phyloP scores from a whole-genome alignment of 2,329 filamentous ascomycete species.

The Trichoderma asperellum region DNA sequence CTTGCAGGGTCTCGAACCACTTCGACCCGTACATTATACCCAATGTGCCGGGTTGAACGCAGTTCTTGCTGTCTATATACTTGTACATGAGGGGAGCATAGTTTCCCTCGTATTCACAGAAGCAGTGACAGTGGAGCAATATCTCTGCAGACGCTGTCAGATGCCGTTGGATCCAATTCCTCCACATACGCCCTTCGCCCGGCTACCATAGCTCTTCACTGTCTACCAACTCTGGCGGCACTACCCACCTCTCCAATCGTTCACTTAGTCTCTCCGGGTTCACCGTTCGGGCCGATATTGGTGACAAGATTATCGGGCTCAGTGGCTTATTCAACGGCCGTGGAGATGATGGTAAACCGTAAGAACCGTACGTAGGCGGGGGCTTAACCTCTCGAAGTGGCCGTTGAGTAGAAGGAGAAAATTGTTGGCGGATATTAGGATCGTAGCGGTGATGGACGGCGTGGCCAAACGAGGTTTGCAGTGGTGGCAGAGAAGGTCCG shows the following conservation, averaged over 20 bases:
- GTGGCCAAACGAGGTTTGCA: conserved; percentile 33
- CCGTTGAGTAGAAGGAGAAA: conserved; percentile 37
- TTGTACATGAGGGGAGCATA: neutral
- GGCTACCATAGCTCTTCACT: conserved; percentile 33
- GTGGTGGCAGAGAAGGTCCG: conserved; percentile 32
- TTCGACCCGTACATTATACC: neutral
- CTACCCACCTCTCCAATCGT: conserved; percentile 25
- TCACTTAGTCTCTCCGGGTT: conserved; percentile 28
- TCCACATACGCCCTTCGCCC: neutral
- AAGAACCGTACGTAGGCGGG: conserved; percentile 36
- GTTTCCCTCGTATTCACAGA: neutral
- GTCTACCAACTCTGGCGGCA: conserved; percentile 30
- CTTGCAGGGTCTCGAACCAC: neutral
- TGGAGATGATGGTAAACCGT: conserved; percentile 39
- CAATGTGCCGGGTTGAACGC: neutral
- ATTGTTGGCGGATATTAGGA: conserved; percentile 41
- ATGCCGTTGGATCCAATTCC: neutral
- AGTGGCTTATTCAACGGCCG: conserved; percentile 33
- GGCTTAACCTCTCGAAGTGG: conserved; percentile 31
- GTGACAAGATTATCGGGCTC: conserved; percentile 32
- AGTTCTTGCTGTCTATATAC: neutral
- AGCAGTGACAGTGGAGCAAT: neutral
- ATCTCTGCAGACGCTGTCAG: neutral
- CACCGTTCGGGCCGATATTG: conserved; percentile 27
- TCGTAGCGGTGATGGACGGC: conserved; percentile 42